A percentile compares a stretch with the other conserved stretches of the same genome.
Evolutionary conservation across 2,329 filamentous ascomycete species (phyloP).

Genomic region (Aspergillus novoparasiticus): DNA sequence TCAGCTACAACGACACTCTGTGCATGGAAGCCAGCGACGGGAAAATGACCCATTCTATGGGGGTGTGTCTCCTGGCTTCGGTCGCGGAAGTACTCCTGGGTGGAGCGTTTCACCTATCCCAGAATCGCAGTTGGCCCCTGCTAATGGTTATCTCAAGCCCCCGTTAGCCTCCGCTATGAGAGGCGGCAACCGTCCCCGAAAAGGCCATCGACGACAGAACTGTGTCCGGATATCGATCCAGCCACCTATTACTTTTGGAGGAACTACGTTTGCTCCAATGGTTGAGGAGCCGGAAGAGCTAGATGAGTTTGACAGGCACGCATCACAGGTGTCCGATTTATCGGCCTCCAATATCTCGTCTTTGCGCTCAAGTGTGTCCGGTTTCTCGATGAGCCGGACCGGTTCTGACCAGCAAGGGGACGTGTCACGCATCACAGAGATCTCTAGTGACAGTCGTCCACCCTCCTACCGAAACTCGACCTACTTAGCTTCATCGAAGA

Average conservation of each 20-base stretch:
- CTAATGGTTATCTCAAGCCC: slow-evolving; percentile 24
- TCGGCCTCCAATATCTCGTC: slow-evolving; percentile 20
- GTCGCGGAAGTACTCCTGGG: slow-evolving; percentile 22
- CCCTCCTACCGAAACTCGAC: slow-evolving; percentile 25
- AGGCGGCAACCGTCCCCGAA: slow-evolving; percentile 34
- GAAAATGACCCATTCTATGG: slow-evolving; percentile 33
- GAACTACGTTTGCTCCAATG: slow-evolving; percentile 36
- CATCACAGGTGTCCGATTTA: slow-evolving; percentile 25
- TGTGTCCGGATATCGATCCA: slow-evolving; percentile 47
- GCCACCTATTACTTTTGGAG: slow-evolving; percentile 38
- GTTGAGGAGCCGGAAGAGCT: slow-evolving; percentile 39
- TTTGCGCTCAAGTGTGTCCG: slow-evolving; percentile 19
- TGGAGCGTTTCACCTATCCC: slow-evolving; percentile 20
- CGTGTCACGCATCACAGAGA: slow-evolving; percentile 13
- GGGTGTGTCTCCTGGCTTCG: slow-evolving; percentile 13
- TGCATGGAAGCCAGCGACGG: slow-evolving; percentile 22
- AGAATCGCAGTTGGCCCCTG: slow-evolving; percentile 25
- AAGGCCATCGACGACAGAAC: slow-evolving; percentile 46
- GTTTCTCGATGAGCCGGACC: slow-evolving; percentile 18
- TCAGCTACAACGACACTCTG: slow-evolving; percentile 28
- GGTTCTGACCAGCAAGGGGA: slow-evolving; percentile 15
- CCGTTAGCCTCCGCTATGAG: slow-evolving; percentile 37
- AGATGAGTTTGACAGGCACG: slow-evolving; percentile 31
- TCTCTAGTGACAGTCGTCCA: not conserved
- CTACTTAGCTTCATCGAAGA: slow-evolving; percentile 29